Conservation (phyloP, 257 asterid genomes). For the Solanum clarkiae region DNA sequence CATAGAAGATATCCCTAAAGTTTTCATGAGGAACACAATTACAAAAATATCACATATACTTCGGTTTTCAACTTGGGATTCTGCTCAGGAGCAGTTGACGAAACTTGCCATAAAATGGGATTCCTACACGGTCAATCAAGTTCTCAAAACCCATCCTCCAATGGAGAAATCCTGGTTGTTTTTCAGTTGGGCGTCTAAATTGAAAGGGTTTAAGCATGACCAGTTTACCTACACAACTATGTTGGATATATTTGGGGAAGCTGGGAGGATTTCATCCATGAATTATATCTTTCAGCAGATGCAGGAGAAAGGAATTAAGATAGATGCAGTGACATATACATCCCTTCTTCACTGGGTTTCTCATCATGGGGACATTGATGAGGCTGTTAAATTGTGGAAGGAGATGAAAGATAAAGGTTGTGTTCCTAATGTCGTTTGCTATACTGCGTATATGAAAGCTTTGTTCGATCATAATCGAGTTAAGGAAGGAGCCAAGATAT, state of each 20-base stretch:
- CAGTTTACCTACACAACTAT: conserved; percentile 88
- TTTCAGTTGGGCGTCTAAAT: conserved; percentile 70
- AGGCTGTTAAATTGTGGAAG: conserved; percentile 57
- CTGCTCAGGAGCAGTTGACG: conserved; percentile 52
- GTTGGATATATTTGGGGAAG: conserved; percentile 96
- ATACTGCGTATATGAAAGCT: conserved; percentile 83
- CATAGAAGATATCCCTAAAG: conserved; percentile 11
- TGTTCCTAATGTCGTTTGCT: conserved; percentile 65
- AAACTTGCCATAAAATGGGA: conserved; percentile 64
- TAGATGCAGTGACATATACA: conserved; percentile 77
- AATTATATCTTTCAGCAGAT: conserved; percentile 51
- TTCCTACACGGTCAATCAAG: conserved; percentile 79
- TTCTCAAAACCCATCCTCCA: conserved; percentile 89
- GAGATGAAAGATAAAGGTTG: conserved; percentile 67
- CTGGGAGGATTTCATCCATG: conserved; percentile 72
- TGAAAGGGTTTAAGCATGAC: conserved; percentile 65
- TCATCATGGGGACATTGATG: conserved; percentile 57
- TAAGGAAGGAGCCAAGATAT: conserved; percentile 47
- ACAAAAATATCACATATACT: conserved; percentile 44
- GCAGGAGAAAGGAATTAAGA: conserved; percentile 60
- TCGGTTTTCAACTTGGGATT: conserved; percentile 75
- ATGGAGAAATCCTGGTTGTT: conserved; percentile 92
- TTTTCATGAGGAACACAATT: conserved; percentile 41
- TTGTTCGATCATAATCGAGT: conserved; percentile 50
- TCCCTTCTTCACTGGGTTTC: conserved; percentile 82